A percentile compares a stretch with the other conserved stretches of the same genome.
Conservation (phyloP, 805 yeast genomes). For the Candida ulmi region DNA sequence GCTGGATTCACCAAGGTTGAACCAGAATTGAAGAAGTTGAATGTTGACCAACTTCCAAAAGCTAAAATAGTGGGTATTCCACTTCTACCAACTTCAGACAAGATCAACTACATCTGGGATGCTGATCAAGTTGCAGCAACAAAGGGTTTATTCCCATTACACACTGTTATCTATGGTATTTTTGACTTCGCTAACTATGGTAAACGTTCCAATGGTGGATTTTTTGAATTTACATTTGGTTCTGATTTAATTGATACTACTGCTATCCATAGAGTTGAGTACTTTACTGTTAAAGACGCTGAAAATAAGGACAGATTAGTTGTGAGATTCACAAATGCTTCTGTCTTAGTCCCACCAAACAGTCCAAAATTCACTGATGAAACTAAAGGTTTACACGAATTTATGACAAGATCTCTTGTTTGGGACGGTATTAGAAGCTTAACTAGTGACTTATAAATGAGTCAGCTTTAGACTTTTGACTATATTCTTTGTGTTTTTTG, state of each 20-base stretch:
- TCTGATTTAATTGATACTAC: conserved; percentile 10
- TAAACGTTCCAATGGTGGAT: conserved; percentile 16
- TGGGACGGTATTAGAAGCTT: conserved; percentile 16
- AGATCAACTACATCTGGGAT: conserved; percentile 15
- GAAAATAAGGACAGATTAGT: conserved; percentile 11
- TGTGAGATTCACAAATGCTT: conserved; percentile 17
- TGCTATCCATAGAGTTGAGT: conserved; percentile 18
- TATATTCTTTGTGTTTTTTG: too few relatives aligned
- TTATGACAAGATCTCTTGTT: conserved; percentile 23
- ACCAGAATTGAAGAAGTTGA: conserved; percentile 12
- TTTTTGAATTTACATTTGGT: conserved; percentile 14
- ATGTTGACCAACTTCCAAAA: conserved; percentile 7
- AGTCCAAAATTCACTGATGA: conserved; percentile 12
- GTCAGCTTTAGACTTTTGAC: too few relatives aligned
- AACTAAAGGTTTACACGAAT: conserved; percentile 19
- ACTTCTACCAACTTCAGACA: conserved; percentile 10
- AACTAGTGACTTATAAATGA: not conserved
- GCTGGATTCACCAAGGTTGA: conserved; percentile 15
- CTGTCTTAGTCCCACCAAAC: conserved; percentile 3
- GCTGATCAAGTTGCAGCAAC: conserved; percentile 9
- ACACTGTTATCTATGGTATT: conserved; percentile 18
- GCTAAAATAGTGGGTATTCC: conserved; percentile 5
- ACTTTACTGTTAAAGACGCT: conserved; percentile 10
- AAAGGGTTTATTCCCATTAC: conserved; percentile 8
- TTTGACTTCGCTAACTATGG: conserved; percentile 16